Percentiles rank a stretch among this genome's conserved stretches.
These are phyloP conservation scores for Pseudoscleropodium purum DNA, from an alignment of 225 moss, liverwort and hornwort species.

Conservation along the genomic window DNA sequence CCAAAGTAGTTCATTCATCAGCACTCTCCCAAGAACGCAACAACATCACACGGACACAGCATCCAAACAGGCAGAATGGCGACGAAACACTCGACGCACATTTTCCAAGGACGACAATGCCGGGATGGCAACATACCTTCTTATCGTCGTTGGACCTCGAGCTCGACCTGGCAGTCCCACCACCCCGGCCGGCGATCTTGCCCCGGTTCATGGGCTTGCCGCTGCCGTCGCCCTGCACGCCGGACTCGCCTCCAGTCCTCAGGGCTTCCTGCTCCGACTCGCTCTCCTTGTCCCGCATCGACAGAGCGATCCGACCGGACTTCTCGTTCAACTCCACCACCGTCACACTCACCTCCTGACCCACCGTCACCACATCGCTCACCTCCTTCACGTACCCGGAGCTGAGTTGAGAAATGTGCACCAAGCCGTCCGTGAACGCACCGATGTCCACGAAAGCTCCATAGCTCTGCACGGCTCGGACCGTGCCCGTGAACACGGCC, in stretches of 20 bases:
- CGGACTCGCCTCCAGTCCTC: constrained; percentile 6
- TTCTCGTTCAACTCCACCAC: constrained; percentile 61
- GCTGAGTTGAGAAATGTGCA: constrained; percentile 76
- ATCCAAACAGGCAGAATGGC: not conserved
- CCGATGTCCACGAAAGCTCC: constrained; percentile 95
- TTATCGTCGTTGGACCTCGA: constrained; percentile 40
- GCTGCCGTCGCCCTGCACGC: constrained; percentile 30
- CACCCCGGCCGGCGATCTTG: constrained; percentile 69
- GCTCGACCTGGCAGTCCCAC: constrained; percentile 5
- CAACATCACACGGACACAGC: not conserved
- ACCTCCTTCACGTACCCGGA: constrained; percentile 58
- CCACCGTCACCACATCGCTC: constrained; percentile 55
- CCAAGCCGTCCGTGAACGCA: constrained; percentile 83
- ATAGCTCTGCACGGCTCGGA: constrained; percentile 66
- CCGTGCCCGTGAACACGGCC: constrained; percentile 62
- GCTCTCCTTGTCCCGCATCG: constrained; percentile 62
- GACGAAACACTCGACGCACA: not conserved
- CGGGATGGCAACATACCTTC: constrained; percentile 14
- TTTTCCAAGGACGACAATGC: not conserved
- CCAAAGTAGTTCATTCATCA: too few relatives aligned
- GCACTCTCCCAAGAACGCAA: not conserved
- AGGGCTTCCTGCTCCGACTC: constrained; percentile 18
- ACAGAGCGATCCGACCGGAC: constrained; percentile 60
- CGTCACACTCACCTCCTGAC: constrained; percentile 73
- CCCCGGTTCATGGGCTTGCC: constrained; percentile 59